Evolutionary conservation across 805 yeast genomes (phyloP).

Genomic region (Candida orba): DNA sequence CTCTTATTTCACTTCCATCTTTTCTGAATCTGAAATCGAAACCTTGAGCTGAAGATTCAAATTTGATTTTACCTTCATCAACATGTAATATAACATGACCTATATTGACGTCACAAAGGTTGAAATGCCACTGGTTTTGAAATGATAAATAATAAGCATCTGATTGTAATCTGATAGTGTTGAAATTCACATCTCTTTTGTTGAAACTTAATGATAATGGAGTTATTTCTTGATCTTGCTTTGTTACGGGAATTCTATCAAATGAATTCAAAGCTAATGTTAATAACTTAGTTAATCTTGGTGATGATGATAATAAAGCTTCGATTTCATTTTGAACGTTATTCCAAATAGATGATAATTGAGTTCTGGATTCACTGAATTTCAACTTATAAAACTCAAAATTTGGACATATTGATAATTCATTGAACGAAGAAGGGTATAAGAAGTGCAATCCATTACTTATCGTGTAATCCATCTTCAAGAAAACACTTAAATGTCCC

Average conservation of each 20-base stretch:
- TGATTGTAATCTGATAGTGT: slow-evolving; percentile 41
- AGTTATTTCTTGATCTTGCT: slow-evolving; percentile 32
- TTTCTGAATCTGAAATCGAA: slow-evolving; percentile 52
- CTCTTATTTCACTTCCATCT: slow-evolving; percentile 18
- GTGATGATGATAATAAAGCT: slow-evolving; percentile 33
- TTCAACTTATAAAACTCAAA: slow-evolving; percentile 57
- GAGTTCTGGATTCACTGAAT: slow-evolving; percentile 53
- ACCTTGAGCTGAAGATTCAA: slow-evolving; percentile 51
- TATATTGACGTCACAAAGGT: slow-evolving; percentile 52
- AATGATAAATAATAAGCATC: slow-evolving; percentile 59
- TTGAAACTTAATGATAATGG: slow-evolving; percentile 34
- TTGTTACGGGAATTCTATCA: slow-evolving; percentile 49
- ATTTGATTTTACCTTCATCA: slow-evolving; percentile 40
- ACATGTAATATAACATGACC: slow-evolving; percentile 42
- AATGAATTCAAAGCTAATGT: slow-evolving; percentile 53
- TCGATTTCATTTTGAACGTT: slow-evolving; percentile 48
- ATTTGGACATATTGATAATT: slow-evolving; percentile 54
- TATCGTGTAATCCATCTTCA: slow-evolving; percentile 66
- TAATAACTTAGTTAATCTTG: slow-evolving; percentile 37
- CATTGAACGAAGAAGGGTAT: slow-evolving; percentile 64
- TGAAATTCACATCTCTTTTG: slow-evolving; percentile 34
- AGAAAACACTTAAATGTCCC: slow-evolving; percentile 57
- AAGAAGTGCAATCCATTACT: slow-evolving; percentile 69
- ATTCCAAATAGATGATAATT: slow-evolving; percentile 58
- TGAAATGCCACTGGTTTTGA: slow-evolving; percentile 73